These are phyloP conservation scores for Biscogniauxia mediterranea DNA, from an alignment of 2,329 filamentous ascomycete genomes.

Conservation along the genomic window DNA sequence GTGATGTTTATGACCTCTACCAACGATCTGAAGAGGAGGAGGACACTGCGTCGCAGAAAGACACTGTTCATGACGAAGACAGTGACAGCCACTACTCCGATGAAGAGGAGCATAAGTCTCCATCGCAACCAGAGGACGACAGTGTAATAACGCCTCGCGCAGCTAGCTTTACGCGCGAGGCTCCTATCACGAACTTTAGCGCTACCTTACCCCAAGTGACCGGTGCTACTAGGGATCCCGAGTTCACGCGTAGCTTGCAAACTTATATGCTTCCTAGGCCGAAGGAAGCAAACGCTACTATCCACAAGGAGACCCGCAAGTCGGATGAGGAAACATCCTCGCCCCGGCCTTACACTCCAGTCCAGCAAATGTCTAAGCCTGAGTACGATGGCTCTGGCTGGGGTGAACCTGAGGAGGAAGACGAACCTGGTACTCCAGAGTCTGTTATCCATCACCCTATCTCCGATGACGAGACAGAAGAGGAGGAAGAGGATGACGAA, in stretches of 20 bases:
- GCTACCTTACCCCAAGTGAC: slow-evolving; percentile 40
- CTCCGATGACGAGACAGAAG: slow-evolving; percentile 39
- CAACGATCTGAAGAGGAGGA: slow-evolving; percentile 46
- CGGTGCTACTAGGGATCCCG: slow-evolving; percentile 32
- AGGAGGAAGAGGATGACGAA: slow-evolving; percentile 28
- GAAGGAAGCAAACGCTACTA: slow-evolving; percentile 35
- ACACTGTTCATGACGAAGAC: slow-evolving; percentile 44
- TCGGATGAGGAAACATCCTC: slow-evolving; percentile 36
- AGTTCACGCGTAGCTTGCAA: slow-evolving; percentile 45
- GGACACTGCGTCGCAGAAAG: slow-evolving; percentile 26
- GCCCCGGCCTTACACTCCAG: slow-evolving; percentile 50
- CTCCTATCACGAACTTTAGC: slow-evolving; percentile 31
- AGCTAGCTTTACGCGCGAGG: slow-evolving; percentile 36
- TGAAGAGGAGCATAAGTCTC: slow-evolving; percentile 29
- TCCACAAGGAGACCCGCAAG: slow-evolving; percentile 33
- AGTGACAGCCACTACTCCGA: slow-evolving; percentile 59
- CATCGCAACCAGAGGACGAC: slow-evolving; percentile 40
- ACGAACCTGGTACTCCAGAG: slow-evolving; percentile 73
- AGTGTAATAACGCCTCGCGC: slow-evolving; percentile 51
- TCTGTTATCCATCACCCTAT: slow-evolving; percentile 84
- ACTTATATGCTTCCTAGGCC: slow-evolving; percentile 47
- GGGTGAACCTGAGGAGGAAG: slow-evolving; percentile 49
- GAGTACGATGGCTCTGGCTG: slow-evolving; percentile 61
- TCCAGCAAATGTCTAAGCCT: slow-evolving; percentile 52
- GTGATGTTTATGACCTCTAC: slow-evolving; percentile 69